phyloP scores from a whole-genome alignment of 345 rosid genomes.

The Linum trigynum region DNA sequence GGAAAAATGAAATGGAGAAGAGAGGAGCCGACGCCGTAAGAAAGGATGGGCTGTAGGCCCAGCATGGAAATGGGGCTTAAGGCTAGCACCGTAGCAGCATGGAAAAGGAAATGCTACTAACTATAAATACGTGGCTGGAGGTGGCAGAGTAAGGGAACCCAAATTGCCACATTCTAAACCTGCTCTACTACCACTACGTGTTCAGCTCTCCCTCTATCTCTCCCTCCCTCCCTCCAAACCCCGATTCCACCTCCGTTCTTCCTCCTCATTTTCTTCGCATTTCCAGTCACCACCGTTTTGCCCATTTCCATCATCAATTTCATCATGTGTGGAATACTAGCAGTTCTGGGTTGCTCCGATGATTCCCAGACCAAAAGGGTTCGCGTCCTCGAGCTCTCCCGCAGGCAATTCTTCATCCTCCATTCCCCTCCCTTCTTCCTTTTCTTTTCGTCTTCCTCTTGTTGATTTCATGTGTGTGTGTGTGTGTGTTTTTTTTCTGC shows the following conservation, averaged over 20 bases:
- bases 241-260: neutral
- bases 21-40: neutral
- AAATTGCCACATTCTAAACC: neutral
- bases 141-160: neutral
- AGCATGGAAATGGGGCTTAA: neutral
- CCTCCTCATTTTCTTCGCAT: neutral
- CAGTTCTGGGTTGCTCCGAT: conserved; percentile 84
- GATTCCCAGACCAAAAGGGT: conserved; percentile 92
- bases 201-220: neutral
- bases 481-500: too few species aligned
- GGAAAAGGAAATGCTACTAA: too few species aligned
- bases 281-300: neutral
- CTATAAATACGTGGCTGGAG: neutral
- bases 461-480: too few species aligned
- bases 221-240: neutral
- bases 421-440: neutral
- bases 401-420: conserved; percentile 45
- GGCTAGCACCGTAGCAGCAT: too few species aligned
- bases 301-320: neutral
- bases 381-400: conserved; percentile 97
- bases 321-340: conserved; percentile 83
- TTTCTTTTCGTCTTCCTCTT: neutral
- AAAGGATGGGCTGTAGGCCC: neutral
- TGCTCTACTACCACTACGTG: neutral
- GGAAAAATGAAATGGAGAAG: neutral